Evolutionary conservation across 2,329 filamentous ascomycete species (phyloP).

Genomic region (Pseudogymnoascus destructans): DNA sequence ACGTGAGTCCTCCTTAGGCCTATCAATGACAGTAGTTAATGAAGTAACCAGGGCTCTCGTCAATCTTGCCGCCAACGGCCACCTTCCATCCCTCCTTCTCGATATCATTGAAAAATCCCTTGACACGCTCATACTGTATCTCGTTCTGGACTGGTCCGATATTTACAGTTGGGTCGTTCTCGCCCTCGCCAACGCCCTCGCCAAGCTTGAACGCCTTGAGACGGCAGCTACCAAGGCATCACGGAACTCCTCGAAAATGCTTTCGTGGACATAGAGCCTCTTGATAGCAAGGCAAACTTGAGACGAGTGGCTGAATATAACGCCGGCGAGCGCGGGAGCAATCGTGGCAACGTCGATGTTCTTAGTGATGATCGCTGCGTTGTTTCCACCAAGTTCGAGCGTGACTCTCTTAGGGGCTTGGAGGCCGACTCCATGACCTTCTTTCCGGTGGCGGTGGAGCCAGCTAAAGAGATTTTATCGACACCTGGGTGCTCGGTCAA

Average conservation of each 20-base stretch:
- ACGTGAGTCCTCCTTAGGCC: slow-evolving; percentile 39
- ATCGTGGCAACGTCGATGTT: slow-evolving; percentile 37
- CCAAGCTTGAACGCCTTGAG: slow-evolving; percentile 32
- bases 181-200: slow-evolving; percentile 34
- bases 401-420: slow-evolving; percentile 39
- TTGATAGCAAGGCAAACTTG: slow-evolving; percentile 45
- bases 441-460: slow-evolving; percentile 37
- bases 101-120: slow-evolving; percentile 40
- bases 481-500: slow-evolving; percentile 39
- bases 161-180: slow-evolving; percentile 25
- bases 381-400: slow-evolving; percentile 41
- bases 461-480: slow-evolving; percentile 45
- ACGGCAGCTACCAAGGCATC: slow-evolving; percentile 36
- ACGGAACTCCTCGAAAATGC: slow-evolving; percentile 43
- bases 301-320: slow-evolving; percentile 38
- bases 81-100: slow-evolving; percentile 39
- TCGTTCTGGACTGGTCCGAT: slow-evolving; percentile 47
- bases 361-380: slow-evolving; percentile 38
- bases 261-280: slow-evolving; percentile 46
- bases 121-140: slow-evolving; percentile 49
- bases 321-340: slow-evolving; percentile 31
- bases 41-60: slow-evolving; percentile 34
- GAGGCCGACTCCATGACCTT: slow-evolving; percentile 36
- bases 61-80: slow-evolving; percentile 28
- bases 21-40: slow-evolving; percentile 42